Conservation (phyloP, 257 asterid genomes). For the Fraxinus anomala region DNA sequence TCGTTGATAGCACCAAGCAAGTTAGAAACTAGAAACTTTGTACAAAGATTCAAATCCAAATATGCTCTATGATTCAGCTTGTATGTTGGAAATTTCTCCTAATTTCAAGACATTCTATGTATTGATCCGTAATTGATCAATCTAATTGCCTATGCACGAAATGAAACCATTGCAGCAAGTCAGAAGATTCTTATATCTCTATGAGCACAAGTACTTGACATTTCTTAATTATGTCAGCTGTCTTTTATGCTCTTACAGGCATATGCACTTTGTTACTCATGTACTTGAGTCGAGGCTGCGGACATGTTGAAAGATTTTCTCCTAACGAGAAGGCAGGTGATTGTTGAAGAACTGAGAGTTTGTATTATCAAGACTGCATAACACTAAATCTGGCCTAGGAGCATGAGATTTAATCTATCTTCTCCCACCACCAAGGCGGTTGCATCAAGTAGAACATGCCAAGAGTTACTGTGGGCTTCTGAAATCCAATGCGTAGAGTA, state of each 20-base stretch:
- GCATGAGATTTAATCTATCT: conserved; percentile 59
- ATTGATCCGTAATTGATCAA: background rate
- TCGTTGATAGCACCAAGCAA: too few relatives aligned
- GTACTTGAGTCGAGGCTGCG: conserved; percentile 33
- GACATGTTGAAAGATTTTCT: conserved; percentile 65
- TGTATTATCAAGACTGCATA: conserved; percentile 60
- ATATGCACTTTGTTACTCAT: conserved; percentile 19
- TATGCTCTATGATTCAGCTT: background rate
- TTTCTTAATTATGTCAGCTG: background rate
- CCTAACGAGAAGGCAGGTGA: conserved; percentile 79
- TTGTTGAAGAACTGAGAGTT: conserved; percentile 60
- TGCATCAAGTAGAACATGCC: conserved; percentile 83
- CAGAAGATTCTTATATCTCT: background rate
- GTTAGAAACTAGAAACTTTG: background rate
- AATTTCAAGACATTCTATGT: background rate
- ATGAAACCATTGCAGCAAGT: background rate
- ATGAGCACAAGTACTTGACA: background rate
- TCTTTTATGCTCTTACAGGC: conserved; percentile 22
- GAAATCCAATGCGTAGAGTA: conserved; percentile 88
- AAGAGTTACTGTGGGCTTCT: conserved; percentile 74
- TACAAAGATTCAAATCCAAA: background rate
- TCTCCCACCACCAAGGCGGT: conserved; percentile 58
- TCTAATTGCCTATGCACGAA: background rate
- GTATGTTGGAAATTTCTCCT: background rate
- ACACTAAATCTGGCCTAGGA: conserved; percentile 73